Base-by-base conservation (phyloP, 2,329 filamentous ascomycete genomes). In the Aureobasidium mangrovei region DNA sequence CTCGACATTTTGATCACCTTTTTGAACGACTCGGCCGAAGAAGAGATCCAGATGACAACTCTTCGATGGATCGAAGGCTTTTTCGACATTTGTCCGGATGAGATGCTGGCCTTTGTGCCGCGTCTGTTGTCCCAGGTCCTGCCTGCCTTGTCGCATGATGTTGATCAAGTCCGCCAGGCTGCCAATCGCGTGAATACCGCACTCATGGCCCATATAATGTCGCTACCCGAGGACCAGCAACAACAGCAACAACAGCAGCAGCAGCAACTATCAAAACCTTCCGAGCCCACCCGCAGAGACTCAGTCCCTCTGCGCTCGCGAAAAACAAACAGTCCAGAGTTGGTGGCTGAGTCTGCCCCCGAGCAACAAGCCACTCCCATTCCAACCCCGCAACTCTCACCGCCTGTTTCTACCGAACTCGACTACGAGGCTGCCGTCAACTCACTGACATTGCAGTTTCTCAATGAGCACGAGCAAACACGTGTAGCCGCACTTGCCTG, bases 391-490 rank as follows among this genome's bases (percentile, higher is more conserved):
- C 44, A 57, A 39, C 40, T 65, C 60, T 39, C 71, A 10, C 66
- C 70, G 10, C 72, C 74, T 35, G 72, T 74, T 8, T 78, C 80
- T 55, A 76, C 81, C 8, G 89, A 95, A 65, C 77, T 98, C n/a
- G 91, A 98, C 70, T 98, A 97, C 67, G 88, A 91, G 36, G 90
- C 90, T 18, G 91, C 93, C 4, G 93, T 98, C 46, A 94, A 86
- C 69, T 93, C 91, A 7, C 78, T 98, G 39, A 98, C 91, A 0
- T 72, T 97, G 6, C 82, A 97, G 52, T 97, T 98, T 64, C 74
- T 98, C 51, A 96, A 98, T 64, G 91, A 98, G 63, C 89, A 97
- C 65, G 94, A 98, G 73, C 90, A 88, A 29, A 98, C 93, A 2
- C 83, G 93, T 57, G 91, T 97, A 29, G 91, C 91, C 36, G 91